Evolutionary conservation across 2,329 filamentous ascomycete species (phyloP), one percentile per base, ranked within the genome.

Genomic region (Exophiala bonariae): DNA sequence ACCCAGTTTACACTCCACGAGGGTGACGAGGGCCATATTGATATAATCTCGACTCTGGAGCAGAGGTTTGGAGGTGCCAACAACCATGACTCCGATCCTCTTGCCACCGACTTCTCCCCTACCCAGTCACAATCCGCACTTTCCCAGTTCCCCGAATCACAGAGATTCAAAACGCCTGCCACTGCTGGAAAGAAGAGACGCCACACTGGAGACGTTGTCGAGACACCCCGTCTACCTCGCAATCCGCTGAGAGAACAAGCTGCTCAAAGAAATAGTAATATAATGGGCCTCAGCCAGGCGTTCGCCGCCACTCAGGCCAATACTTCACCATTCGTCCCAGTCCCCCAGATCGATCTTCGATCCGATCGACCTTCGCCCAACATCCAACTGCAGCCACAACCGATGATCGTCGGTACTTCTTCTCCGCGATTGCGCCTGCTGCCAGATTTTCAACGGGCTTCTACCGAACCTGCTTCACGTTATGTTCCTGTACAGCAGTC

Each of bases 301-400:
- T 77, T 77, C 57, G 70, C 66, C 44, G 67, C 69, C 17, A 77
- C 74, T 0, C 74, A 76, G 54, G 72, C 67, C 22, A 63, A 67
- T 18, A 73, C 73, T 2, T 76, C 73, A 9, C 74, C 74, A 3
- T 60, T 72, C 30, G 58, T 65, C 9, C 66, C 52, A 52, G 60
- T 9, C 55, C 60, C 2, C 64, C 63, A 2, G 72, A 72, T 34
- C 58, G 64, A 7, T 52, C 65, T 26, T 6, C 23, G 11, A 22
- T 75, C 72, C 9, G 72, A 75, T 51, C 69, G 73, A 40, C 74
- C 74, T 3, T 76, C 74, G 2, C 74, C 74, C n/a, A 70, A 73
- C 52, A 60, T 76, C 16, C 67, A 72, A 30, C 66, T 73, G 19
- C 65, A 73, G 43, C 60, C 61, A 26, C 64, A 62, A 22, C 64